Evolutionary conservation across 2,329 filamentous ascomycete species (phyloP).

Genomic region (Arthrobotrys sinensis): DNA sequence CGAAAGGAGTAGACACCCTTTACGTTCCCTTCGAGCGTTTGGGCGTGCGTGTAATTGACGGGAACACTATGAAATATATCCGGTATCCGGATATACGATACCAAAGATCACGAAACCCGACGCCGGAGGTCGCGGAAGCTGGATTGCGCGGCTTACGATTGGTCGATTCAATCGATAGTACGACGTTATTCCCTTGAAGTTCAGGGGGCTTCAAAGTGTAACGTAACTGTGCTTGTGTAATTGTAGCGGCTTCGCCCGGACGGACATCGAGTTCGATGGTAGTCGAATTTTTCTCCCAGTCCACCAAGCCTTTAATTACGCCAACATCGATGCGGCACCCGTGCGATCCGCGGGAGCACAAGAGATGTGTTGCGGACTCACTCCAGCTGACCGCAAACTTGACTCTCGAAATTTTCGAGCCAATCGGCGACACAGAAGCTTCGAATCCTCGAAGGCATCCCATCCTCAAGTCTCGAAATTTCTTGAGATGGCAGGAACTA

Average conservation of each 20-base stretch:
- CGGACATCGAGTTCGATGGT: background rate
- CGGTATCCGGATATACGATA: conserved; percentile 18
- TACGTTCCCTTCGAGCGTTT: background rate
- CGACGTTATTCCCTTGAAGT: background rate
- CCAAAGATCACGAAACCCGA: conserved; percentile 30
- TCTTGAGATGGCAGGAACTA: conserved; percentile 25
- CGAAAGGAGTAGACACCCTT: background rate
- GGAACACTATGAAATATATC: background rate
- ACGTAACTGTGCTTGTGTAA: conserved; percentile 30
- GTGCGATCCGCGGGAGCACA: background rate
- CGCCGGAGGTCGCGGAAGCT: conserved; percentile 46
- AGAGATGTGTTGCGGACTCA: conserved; percentile 34
- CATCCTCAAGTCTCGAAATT: background rate
- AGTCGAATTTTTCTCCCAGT: background rate
- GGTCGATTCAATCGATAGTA: conserved; percentile 15
- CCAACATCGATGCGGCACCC: conserved; percentile 27
- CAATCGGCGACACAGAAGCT: conserved; percentile 34
- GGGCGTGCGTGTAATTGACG: background rate
- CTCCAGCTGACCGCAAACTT: conserved; percentile 14
- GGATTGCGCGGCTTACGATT: conserved; percentile 34
- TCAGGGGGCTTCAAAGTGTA: conserved; percentile 6
- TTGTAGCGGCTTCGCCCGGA: conserved; percentile 47
- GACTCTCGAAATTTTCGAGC: conserved; percentile 6
- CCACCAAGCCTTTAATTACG: background rate
- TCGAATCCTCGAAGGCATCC: background rate